A percentile compares a stretch with the other conserved stretches of the same genome.
Conservation (phyloP, 1,139 yeast genomes). For the Wickerhamomyces sp. region DNA sequence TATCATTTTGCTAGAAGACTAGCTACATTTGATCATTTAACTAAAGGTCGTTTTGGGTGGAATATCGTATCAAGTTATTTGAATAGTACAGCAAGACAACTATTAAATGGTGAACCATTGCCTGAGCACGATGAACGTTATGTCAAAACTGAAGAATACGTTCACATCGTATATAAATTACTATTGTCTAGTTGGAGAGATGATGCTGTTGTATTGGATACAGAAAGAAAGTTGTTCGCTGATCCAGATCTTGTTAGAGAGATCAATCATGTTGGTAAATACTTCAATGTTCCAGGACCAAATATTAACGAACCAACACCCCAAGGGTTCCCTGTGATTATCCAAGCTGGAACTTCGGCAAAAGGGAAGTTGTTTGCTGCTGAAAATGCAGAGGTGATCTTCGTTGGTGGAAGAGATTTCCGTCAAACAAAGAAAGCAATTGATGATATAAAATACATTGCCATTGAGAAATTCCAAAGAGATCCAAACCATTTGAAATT, state of each 20-base stretch:
- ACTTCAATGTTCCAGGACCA: conserved; percentile 38
- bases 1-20: conserved; percentile 37
- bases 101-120: conserved; percentile 29
- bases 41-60: conserved; percentile 40
- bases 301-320: conserved; percentile 36
- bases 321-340: conserved; percentile 38
- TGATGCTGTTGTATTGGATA: conserved; percentile 34
- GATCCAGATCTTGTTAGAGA: conserved; percentile 35
- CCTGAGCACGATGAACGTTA: conserved; percentile 39
- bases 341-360: conserved; percentile 42
- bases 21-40: conserved; percentile 37
- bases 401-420: conserved; percentile 29
- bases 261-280: conserved; percentile 34
- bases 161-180: conserved; percentile 35
- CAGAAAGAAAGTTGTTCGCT: conserved; percentile 30
- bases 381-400: conserved; percentile 37
- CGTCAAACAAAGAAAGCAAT: conserved; percentile 28
- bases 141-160: conserved; percentile 34
- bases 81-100: conserved; percentile 31
- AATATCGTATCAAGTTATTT: conserved; percentile 36
- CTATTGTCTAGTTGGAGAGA: conserved; percentile 40
- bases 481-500: conserved; percentile 14
- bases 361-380: conserved; percentile 42
- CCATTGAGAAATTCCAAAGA: conserved; percentile 22
- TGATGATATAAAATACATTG: conserved; percentile 22